Evolutionary conservation across 2,329 filamentous ascomycete species (phyloP), one percentile per base, ranked within the genome.

Genomic region (Fusarium protoensiforme): DNA sequence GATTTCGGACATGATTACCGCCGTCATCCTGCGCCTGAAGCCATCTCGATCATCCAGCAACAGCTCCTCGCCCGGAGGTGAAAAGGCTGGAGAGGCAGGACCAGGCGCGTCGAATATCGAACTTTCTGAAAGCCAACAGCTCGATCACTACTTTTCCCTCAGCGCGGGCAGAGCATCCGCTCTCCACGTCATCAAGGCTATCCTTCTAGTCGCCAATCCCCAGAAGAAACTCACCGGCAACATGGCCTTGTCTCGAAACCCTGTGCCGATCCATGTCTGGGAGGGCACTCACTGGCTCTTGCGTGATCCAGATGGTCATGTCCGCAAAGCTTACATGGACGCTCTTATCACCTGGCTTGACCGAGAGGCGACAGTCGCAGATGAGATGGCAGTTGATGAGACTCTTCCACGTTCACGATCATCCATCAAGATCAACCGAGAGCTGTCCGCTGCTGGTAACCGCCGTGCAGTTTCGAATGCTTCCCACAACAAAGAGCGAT

Each of bases 211-310:
- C 24, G 95, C 96, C 4, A 97, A 97, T 78, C 88, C 88, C 46
- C 88, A 88, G 73, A 88, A 87, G 24, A 90, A 87, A 74, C 84
- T 87, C 68, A 87, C 85, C 74, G 88, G 88, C 73, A 91, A 87
- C 79, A 87, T 86, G 60, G 89, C 89, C 33, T 88, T 96, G 60
- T 90, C 91, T 7, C 89, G 95, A 71, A 94, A 92, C 80, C 90
- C 87, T 43, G 93, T 97, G 1, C 92, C 93, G 0, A 87, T 97
- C 10, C 89, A 93, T 63, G 93, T 95, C 0, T 99, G 96, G 96
- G 95, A 98, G 81, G 94, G 94, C n/a, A 98, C 95, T 0, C 94
- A 98, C 70, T 98, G 94, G 94, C 89, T 98, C 51, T 85, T 98
- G 22, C 91, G 93, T 39, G 96, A 98, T 78, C 87, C 90, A 1